Evolutionary conservation across 208 protist species (phyloP), one percentile per base, ranked within the genome.

Genomic region (Wallacemonas rigidus): DNA sequence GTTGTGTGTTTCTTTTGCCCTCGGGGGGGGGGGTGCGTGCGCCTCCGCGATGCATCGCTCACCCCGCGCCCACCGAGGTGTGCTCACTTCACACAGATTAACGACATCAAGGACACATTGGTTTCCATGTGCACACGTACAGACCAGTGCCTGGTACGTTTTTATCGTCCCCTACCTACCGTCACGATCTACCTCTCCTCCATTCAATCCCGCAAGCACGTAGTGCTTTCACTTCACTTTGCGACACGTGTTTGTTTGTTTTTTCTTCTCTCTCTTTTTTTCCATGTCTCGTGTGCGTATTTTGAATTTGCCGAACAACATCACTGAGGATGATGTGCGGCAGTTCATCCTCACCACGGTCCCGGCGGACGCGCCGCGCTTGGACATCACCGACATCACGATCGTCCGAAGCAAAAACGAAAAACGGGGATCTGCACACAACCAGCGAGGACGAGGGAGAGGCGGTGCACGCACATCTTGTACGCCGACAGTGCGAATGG

Each of bases 291-390:
- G 95, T 56, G 87, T 98, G 35, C 95, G 95, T 74, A 91, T 99
- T 68, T 92, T 98, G 56, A 96, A 98, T 70, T 72, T 99, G 6
- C 98, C 98, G 1, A 93, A 92, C 35, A 87, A 98, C 76, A 83
- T 97, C 67, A 98, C 87, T 5, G 97, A 98, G 71, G 82, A 95
- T 48, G 76, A 92, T 56, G 78, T 99, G 39, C 85, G 89, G 48
- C 76, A 97, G 50, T 94, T 98, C 80, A 96, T 99, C 60, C 38
- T 82, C 17, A 70, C 57, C 51, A 82, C 76, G 12, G 83, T 89
- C 17, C 84, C 88, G 2, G 73, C 94, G 0, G 91, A 89, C 6
- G 94, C 96, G 12, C 91, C 88, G 8, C 80, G 83, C n/a, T 67
- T 95, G 6, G 89, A 98, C 55, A 96, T 98, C 60, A 94, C 90